Percentiles rank a stretch among this genome's conserved stretches.
Conservation (phyloP, 1,284 basidiomycete genomes). For the Meira miltonrushii region DNA sequence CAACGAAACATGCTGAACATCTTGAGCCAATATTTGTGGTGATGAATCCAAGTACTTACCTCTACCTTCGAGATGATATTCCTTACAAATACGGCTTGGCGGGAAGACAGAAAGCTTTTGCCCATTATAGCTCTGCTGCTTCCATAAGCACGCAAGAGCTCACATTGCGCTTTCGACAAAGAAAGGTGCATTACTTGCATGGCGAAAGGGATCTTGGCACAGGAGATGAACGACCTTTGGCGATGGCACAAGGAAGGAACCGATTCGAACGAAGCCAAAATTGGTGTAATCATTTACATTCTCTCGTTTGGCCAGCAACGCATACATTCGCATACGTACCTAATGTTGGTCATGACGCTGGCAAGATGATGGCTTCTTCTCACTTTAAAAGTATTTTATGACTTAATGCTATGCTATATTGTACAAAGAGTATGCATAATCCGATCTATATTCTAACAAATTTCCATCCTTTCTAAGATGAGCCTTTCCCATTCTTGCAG, state of each 20-base stretch:
- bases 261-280: background rate
- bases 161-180: background rate
- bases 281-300: background rate
- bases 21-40: background rate
- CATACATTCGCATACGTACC: background rate
- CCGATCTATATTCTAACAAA: too few relatives aligned
- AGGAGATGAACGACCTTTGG: conserved; percentile 7
- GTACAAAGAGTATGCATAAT: too few relatives aligned
- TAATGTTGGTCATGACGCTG: conserved; percentile 1
- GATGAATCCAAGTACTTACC: conserved; percentile 8
- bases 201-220: background rate
- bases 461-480: too few relatives aligned
- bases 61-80: background rate
- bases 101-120: background rate
- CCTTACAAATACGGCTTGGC: conserved; percentile 5
- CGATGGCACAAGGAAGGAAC: conserved; percentile 3
- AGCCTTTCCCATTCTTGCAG: too few relatives aligned
- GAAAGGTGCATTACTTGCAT: background rate
- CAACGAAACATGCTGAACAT: background rate
- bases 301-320: background rate
- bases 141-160: background rate
- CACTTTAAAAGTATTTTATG: too few relatives aligned
- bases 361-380: background rate
- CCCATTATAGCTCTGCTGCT: background rate
- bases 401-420: too few relatives aligned